Evolutionary conservation across 2,329 filamentous ascomycete species (phyloP).

Genomic region (Shiraia sp.): DNA sequence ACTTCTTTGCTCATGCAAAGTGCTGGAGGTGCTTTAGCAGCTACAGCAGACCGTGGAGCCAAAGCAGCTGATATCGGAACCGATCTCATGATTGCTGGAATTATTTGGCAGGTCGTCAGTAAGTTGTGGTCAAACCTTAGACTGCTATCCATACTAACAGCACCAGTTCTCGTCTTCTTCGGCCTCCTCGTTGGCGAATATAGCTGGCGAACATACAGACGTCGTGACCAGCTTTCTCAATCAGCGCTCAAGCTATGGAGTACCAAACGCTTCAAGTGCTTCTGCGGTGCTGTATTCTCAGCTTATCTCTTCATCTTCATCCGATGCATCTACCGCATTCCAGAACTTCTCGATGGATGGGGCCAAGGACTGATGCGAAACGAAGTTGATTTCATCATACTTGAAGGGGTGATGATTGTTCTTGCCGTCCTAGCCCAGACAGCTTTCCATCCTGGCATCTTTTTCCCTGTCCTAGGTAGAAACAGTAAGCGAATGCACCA

Average conservation of each 20-base stretch:
- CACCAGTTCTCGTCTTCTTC: conserved; percentile 50
- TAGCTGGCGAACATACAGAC: conserved; percentile 22
- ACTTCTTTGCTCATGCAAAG: conserved; percentile 61
- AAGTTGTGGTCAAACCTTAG: not conserved
- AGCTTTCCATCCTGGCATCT: conserved; percentile 49
- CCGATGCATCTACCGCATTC: conserved; percentile 53
- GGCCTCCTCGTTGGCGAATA: conserved; percentile 45
- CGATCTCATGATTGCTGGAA: conserved; percentile 60
- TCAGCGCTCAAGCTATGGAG: conserved; percentile 14
- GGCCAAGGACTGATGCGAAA: conserved; percentile 49
- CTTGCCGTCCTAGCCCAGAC: conserved; percentile 50
- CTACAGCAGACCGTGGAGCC: conserved; percentile 48
- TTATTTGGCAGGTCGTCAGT: conserved; percentile 59
- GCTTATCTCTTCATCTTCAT: conserved; percentile 51
- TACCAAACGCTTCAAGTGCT: conserved; percentile 20
- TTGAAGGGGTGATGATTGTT: conserved; percentile 57
- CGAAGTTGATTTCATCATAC: conserved; percentile 52
- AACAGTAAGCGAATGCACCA: conserved; percentile 10
- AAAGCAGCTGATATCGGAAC: conserved; percentile 50
- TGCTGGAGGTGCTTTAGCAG: conserved; percentile 59
- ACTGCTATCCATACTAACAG: conserved; percentile 6
- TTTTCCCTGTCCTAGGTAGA: conserved; percentile 25
- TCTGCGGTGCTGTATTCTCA: conserved; percentile 32
- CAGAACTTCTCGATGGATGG: conserved; percentile 52
- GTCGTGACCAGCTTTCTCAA: conserved; percentile 14